Conservation (phyloP, 1,284 basidiomycete species). For the Puccinia coronata region DNA sequence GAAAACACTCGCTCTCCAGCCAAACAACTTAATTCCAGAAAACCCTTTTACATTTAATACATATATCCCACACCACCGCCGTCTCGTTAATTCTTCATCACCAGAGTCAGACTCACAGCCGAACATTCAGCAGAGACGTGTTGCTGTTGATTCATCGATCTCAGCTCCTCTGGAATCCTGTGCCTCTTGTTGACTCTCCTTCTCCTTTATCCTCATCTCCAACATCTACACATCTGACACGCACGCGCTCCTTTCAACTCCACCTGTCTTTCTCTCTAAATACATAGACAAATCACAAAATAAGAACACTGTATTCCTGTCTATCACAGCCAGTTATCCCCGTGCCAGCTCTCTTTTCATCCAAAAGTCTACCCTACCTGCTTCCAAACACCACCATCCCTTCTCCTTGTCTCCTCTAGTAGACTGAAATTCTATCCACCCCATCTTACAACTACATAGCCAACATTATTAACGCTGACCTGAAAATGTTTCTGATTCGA, state of each 20-base stretch:
- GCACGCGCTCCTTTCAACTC: neutral
- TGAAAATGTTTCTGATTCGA: slow-evolving; percentile 20
- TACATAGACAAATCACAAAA: neutral
- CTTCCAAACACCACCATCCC: neutral
- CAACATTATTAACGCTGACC: neutral
- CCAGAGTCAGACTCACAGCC: neutral
- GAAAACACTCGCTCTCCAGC: no score
- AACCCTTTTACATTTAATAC: no score
- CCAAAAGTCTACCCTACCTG: neutral
- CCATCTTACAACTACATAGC: neutral
- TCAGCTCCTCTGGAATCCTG: neutral
- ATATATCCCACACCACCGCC: no score
- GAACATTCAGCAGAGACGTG: neutral
- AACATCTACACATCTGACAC: neutral
- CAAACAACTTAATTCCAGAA: no score
- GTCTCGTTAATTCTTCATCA: neutral
- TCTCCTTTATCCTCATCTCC: neutral
- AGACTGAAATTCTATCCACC: neutral
- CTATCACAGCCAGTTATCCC: neutral
- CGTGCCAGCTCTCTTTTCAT: neutral
- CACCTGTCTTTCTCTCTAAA: neutral
- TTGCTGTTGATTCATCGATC: slow-evolving; percentile 6
- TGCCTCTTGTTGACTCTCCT: neutral
- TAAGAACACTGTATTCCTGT: neutral
- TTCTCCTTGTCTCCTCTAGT: neutral